Evolutionary conservation across 1,139 yeast genomes (phyloP), one percentile per base, ranked within the genome.

Genomic region (Geotrichum fermentans): DNA sequence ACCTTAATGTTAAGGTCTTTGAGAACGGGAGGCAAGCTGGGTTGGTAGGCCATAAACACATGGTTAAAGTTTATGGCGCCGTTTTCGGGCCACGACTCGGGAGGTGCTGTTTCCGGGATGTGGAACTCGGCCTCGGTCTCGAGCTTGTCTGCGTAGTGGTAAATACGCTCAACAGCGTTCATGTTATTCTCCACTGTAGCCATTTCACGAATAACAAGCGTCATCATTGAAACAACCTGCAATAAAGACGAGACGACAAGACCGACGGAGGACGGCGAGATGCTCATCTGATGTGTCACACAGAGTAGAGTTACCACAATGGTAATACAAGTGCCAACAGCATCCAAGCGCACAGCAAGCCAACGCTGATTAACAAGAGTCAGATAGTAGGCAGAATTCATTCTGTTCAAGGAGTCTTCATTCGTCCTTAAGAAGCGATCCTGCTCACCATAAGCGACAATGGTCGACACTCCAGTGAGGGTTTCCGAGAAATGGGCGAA

Each of bases 81-180:
- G 0, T 64, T 52, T 11, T 65, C 58, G 4, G 90, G 92, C 90
- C 92, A 83, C 2, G 73, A 72, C 6, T 73, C 71, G 5, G 94
- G 90, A 4, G 73, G 65, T 2, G 72, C 70, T 42, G 76, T 85
- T 0, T 76, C 70, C 47, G 74, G 78, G 36, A 65, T 67, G 62
- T 78, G 56, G 52, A 55, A 77, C 0, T 77, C 70, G 0, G 83
- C 80, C 60, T 83, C 92, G 56, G 74, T 77, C 0, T 83, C 85
- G 49, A 87, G 67, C 28, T 82, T 80, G 21, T 74, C 72, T 0
- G 90, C 92, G 65, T 86, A 86, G 50, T 81, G 77, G 53, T 79
- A 74, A 47, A 88, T 67, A 62, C 96, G 76, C 68, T 88, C 96
- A n/a, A 82, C 92, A 6, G 94, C 80, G 60, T 84, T 85, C 88